A percentile compares a stretch with the other conserved stretches of the same genome.
Evolutionary conservation across 2,329 filamentous ascomycete genomes (phyloP).

Genomic region (Fusarium sp.): DNA sequence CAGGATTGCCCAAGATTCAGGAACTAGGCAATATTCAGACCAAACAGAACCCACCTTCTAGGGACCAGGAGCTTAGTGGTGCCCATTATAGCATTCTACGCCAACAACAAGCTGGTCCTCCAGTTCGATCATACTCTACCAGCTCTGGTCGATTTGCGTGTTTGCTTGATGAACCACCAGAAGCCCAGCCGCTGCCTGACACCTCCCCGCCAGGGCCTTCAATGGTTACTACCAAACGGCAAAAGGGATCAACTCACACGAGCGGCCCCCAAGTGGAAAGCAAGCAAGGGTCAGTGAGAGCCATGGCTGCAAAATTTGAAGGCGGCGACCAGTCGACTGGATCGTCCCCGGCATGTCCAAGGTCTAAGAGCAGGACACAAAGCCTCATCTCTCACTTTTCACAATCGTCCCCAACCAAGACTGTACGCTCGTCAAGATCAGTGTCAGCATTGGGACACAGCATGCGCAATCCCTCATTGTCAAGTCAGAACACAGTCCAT

Average conservation of each 20-base stretch:
- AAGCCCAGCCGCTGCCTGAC: background rate
- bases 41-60: background rate
- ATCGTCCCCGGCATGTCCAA: conserved; percentile 3
- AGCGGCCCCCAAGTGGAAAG: conserved; percentile 30
- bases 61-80: background rate
- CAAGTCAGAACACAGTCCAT: conserved; percentile 14
- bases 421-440: conserved; percentile 23
- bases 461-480: conserved; percentile 10
- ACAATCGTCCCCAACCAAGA: conserved; percentile 25
- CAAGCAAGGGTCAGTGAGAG: conserved; percentile 59
- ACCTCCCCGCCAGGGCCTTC: background rate
- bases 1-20: background rate
- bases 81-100: background rate
- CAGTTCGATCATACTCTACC: background rate
- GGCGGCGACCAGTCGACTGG: conserved; percentile 40
- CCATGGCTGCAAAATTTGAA: conserved; percentile 69
- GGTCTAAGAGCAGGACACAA: conserved; percentile 37
- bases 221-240: background rate
- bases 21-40: background rate
- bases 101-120: background rate
- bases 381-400: conserved; percentile 42
- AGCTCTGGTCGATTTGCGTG: background rate
- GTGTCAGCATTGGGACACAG: conserved; percentile 24
- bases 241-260: background rate
- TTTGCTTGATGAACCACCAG: background rate